Base-by-base conservation (phyloP, 257 asterid genomes). In the Anisodus tanguticus region DNA sequence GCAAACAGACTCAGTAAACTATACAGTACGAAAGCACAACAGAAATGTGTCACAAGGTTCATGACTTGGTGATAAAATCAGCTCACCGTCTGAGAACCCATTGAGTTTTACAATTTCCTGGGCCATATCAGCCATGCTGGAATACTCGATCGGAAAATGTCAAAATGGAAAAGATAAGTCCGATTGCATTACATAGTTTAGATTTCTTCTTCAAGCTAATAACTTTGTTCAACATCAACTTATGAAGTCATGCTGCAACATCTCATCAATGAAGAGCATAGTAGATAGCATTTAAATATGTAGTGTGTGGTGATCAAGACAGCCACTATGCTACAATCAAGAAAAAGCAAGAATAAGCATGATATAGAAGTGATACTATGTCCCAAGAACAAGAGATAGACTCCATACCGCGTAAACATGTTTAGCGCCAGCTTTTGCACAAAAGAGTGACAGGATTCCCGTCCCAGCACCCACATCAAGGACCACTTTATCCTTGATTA, bases 391-490 rank as follows among this genome's bases (percentile, higher is more conserved):
- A 51, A 76, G 47, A 51, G 81, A 76, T 76, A 49, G 78, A 69
- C 11, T 47, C 54, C 67, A 81, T 88, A 93, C 93, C 58, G 92
- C 93, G 80, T 87, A 91, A 76, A 89, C 93, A 88, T 90, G 90
- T 54, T 92, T 94, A 51, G 98, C 99, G 51, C 98, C 99, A 83
- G 85, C 93, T 95, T 94, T 96, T 57, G 99, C 99, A 87, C 99
- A 96, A 86, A 96, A 96, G 8, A 96, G 98, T 9, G 99, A 96
- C 81, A 96, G 94, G 60, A 95, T 96, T 85, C 98, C 99, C 4
- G 97, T 94, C 82, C 99, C 98, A 84, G 98, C 98, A 82, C 98
- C 99, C 66, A 95, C 99, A 83, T 96, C 98, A 85, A 97, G 98
- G 86, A 97, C 97, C 51, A 97, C 87, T 87, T 95, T 97, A 80